Conservation (phyloP, 768 basidiomycete species). For the Termitomyces sp. region DNA sequence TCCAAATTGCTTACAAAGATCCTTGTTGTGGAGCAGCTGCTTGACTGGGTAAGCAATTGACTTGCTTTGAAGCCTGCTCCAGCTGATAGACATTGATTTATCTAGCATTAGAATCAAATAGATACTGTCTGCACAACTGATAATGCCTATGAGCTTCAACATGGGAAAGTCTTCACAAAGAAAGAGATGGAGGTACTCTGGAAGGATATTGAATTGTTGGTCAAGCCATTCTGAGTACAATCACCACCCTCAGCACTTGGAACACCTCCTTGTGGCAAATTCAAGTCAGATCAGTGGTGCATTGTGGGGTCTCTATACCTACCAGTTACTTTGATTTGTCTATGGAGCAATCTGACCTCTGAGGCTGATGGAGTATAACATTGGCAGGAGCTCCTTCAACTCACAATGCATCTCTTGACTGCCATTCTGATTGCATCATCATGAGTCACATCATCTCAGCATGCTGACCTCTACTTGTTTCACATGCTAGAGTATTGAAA, state of each 20-base stretch:
- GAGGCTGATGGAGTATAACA: not conserved
- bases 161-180: constrained; percentile 1
- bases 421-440: constrained; percentile 27
- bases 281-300: constrained; percentile 36
- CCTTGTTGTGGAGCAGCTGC: not conserved
- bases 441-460: not conserved
- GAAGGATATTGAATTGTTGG: constrained; percentile 3
- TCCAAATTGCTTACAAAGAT: not conserved
- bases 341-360: constrained; percentile 27
- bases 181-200: constrained; percentile 6
- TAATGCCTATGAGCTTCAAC: not conserved
- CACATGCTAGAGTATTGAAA: not conserved
- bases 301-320: constrained; percentile 31
- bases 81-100: no score
- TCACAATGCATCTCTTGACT: constrained; percentile 27
- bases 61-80: no score
- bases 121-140: no score
- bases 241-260: constrained; percentile 20
- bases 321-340: constrained; percentile 31
- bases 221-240: constrained; percentile 26
- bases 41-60: not conserved
- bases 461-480: not conserved
- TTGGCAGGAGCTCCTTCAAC: constrained; percentile 21
- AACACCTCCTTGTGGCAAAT: constrained; percentile 19
- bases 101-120: no score